Conservation (phyloP, 2,329 filamentous ascomycete species). For the Grosmannia clavigera region DNA sequence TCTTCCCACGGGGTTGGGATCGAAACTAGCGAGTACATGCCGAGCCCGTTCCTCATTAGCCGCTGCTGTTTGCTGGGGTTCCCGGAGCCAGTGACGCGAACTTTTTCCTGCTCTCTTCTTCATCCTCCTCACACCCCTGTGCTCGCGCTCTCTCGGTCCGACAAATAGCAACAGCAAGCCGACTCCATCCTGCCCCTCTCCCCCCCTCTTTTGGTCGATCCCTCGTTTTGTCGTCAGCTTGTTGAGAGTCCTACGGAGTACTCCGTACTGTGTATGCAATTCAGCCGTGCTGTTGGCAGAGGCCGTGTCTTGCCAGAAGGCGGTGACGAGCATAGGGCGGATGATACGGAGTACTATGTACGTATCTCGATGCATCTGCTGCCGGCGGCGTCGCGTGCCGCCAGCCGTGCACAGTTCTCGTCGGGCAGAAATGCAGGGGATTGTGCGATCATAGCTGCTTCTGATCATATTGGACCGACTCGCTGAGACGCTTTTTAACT, state of each 20-base stretch:
- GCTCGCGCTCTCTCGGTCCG: neutral
- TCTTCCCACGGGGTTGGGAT: conserved; percentile 21
- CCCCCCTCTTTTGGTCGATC: neutral
- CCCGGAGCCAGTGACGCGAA: conserved; percentile 6
- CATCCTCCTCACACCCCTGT: neutral
- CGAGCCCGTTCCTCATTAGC: conserved; percentile 19
- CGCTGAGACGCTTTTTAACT: neutral
- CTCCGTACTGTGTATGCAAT: neutral
- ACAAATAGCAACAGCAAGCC: neutral
- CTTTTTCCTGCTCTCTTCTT: neutral
- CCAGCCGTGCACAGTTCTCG: neutral
- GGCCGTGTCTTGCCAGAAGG: neutral
- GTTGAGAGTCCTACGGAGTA: neutral
- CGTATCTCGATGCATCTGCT: neutral
- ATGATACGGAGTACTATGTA: too few species aligned
- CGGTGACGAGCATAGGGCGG: neutral
- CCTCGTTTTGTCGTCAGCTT: neutral
- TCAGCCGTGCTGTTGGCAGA: neutral
- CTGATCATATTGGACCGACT: neutral
- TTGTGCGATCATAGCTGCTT: neutral
- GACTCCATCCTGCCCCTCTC: neutral
- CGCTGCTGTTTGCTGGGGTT: conserved; percentile 16
- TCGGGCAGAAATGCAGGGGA: neutral
- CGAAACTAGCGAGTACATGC: conserved; percentile 20
- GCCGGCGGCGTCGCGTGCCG: neutral